Evolutionary conservation across 306 rosid species (phyloP), one percentile per base, ranked within the genome.

Genomic region (Notholithocarpus densiflorus): DNA sequence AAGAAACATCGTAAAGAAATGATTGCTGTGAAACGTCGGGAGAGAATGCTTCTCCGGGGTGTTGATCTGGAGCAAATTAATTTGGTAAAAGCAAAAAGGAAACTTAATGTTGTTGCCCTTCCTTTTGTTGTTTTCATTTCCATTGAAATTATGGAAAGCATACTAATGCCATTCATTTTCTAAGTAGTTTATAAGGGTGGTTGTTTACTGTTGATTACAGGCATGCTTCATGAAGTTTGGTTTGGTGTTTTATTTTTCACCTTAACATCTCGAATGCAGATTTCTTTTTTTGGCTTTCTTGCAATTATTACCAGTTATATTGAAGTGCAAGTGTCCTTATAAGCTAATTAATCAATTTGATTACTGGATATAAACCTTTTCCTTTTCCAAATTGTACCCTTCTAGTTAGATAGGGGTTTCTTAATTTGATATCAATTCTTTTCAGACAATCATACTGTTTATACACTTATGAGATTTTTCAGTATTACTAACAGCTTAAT

Each of bases 1-100:
- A 92, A 95, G 93, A 92, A 87, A 83, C 84, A 90, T 73, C 92
- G 89, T 54, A 89, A 92, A 78, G 98, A 90, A 86, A 75, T 64
- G 75, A 87, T 95, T 70, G 92, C 88, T 72, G 88, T 21, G 55
- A 95, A 89, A 75, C 97, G 96, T 4, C 85, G 89, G 77, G 94
- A 84, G 62, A 89, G 98, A 88, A 91, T 92, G 97, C 84, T 85
- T 62, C 61, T 11, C 57, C 90, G 90, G 1, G 98, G 98, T 31
- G 92, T 95, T 86, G 92, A 95, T 83, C 91, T 95, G 10, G 89
- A 78, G 87, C 76, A 83, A 85, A 90, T 95, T 68, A 95, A 90
- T 79, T 74, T 4, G 90, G 98, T 92, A 90, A 75, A 9, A 13
- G 76, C 73, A 71, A 69, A 56, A 34, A 66, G 14, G 19, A 32